Base-by-base conservation (phyloP, 1,284 basidiomycete species). In the Ceratobasidium papillatum region DNA sequence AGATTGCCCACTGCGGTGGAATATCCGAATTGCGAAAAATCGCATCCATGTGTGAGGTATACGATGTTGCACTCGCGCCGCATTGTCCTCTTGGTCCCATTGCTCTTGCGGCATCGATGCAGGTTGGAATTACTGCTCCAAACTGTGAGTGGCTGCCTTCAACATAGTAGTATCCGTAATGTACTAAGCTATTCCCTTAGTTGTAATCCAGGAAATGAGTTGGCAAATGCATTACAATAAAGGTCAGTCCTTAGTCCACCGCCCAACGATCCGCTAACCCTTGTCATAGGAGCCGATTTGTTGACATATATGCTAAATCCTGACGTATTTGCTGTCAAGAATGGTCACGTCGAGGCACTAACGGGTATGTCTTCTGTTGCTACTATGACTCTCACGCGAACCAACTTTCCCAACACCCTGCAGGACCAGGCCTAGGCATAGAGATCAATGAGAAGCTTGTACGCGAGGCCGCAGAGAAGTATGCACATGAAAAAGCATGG, bases 181-280 rank as follows among this genome's bases (percentile, higher is more conserved):
- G 7, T 27, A 43, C 30, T 47, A 36, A 17, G 63, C 30, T 19
- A 82, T 80, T 25, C 62, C 47, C 27, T 2, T 73, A 88, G 87
- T 89, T 78, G 84, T 87, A 51, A 90, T 91, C 43, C 89, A 90
- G 78, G 89, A 91, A 80, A 89, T 90, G 88, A 89, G 87, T 76
- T 87, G 87, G 85, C 85, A 89, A 85, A 92, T 93, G 79, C 90
- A 93, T 81, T 92, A 92, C 83, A 92, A 93, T 80, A 82, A 87
- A 77, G 87, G 87, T 59, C n/a, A 30, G 64, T 73, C 25, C 45
- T 59, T 45, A 9, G 25, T 19, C 32, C n/a, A 19, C 14, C 43
- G 12, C 19, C 22, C 25, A 30, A 34, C 32, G 22, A 41, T 73
- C 36, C 25, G 9, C 11, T 38, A 36, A 68, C 34, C 38, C 19